phyloP scores from a whole-genome alignment of 306 rosid species.

The Malus sieversii region DNA sequence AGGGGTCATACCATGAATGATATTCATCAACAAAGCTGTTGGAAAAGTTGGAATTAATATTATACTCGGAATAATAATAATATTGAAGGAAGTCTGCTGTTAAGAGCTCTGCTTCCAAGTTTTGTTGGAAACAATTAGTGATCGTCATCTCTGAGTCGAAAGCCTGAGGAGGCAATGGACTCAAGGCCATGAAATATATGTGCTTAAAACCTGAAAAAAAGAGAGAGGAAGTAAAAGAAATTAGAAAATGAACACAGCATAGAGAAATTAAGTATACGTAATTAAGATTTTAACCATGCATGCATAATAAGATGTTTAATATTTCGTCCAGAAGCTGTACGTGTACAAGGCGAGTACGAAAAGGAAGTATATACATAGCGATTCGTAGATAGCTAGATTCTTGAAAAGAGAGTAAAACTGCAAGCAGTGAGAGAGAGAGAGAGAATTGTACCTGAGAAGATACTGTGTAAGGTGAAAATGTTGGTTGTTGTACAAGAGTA shows the following conservation, averaged over 20 bases:
- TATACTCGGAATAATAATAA: not conserved
- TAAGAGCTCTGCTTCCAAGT: not conserved
- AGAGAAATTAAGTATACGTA: not conserved
- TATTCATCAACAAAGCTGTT: not conserved
- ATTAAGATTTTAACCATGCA: not conserved
- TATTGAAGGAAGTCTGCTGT: not conserved
- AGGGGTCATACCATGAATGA: not conserved
- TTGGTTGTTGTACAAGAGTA: not conserved
- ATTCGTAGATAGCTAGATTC: not conserved
- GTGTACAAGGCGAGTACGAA: too few species aligned
- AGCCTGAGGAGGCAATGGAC: not conserved
- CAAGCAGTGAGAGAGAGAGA: not conserved
- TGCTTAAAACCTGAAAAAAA: not conserved
- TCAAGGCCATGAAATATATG: not conserved
- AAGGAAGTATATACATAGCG: too few species aligned
- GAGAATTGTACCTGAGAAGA: not conserved
- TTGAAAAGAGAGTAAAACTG: not conserved
- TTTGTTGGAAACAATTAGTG: not conserved
- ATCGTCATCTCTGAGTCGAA: not conserved
- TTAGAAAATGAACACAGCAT: not conserved
- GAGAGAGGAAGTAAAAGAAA: not conserved
- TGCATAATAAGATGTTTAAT: not conserved
- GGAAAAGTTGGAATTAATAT: not conserved
- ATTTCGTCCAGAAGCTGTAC: not conserved
- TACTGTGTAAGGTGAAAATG: not conserved